Base-by-base conservation (phyloP, 208 protist genomes). In the Perkinsela sp. region DNA sequence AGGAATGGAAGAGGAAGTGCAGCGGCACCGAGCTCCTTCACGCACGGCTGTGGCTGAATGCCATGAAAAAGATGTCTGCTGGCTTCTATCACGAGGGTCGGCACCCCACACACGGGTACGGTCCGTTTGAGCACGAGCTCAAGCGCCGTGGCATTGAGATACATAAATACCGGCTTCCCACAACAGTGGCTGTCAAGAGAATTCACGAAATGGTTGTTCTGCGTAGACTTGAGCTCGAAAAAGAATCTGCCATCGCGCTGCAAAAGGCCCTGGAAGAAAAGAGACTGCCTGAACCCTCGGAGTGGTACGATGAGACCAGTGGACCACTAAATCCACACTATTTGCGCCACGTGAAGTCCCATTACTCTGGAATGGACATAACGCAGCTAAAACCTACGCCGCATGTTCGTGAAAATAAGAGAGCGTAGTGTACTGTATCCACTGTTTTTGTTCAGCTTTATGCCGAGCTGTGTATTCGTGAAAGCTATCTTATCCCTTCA, bases 271-370 rank as follows among this genome's bases (percentile, higher is more conserved):
- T n/a, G n/a, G n/a, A n/a, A n/a, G n/a, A n/a, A n/a, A n/a, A n/a
- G n/a, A n/a, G n/a, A n/a, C n/a, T n/a, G n/a, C n/a, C n/a, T n/a
- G 30, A 73, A 67, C 84, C 87, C 28, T 87, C 87, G 6, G 71
- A 69, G 66, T 92, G 87, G 87, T 90, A 84, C 70, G 79, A 92
- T 67, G 87, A 92, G 69, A 70, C 74, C 1, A 30, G 76, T 1
- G 87, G 87, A 1, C 87, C 87, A 0, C 74, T 92, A 28, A 92
- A 92, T 68, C 87, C 84, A 0, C 71, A 71, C n/a, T 92, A 90
- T 69, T 70, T 92, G 28, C 67, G 32, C 0, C 74, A 71, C 31
- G 89, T 92, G 83, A 83, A 88, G 71, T 15, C 40, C 1, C 76
- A 85, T 75, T 92, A 92, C 72, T 74, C 77, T 0, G 71, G 72